A percentile compares a stretch with the other conserved stretches of the same genome.
Conservation (phyloP, 1,284 basidiomycete species). For the Trametes pubescens region DNA sequence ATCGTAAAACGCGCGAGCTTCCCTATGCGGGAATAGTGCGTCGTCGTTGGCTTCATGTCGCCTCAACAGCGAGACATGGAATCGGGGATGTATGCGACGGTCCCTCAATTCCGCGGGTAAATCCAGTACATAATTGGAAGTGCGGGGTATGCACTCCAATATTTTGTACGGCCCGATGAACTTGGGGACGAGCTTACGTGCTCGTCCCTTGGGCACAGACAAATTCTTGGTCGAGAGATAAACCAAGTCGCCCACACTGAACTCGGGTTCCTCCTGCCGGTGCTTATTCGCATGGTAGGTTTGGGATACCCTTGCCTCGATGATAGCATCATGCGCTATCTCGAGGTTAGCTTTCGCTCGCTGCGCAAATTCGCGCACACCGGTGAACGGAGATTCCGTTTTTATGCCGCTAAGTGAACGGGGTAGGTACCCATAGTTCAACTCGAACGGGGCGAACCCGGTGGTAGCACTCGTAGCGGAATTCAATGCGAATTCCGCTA, state of each 20-base stretch:
- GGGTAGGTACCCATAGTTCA: too few species aligned
- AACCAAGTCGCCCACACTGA: conserved; percentile 37
- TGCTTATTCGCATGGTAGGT: conserved; percentile 39
- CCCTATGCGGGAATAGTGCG: conserved; percentile 37
- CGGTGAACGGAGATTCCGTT: too few species aligned
- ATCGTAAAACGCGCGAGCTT: conserved; percentile 37
- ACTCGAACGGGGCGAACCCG: too few species aligned
- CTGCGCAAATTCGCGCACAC: too few species aligned
- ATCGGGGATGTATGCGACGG: conserved; percentile 38
- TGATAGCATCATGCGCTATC: conserved; percentile 36
- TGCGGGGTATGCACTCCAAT: too few species aligned
- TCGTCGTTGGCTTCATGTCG: conserved; percentile 39
- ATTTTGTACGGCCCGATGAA: conserved; percentile 46
- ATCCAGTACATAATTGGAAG: too few species aligned
- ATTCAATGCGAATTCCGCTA: too few species aligned
- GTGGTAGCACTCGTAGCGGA: too few species aligned
- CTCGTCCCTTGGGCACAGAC: conserved; percentile 43
- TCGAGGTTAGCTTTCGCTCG: conserved; percentile 28
- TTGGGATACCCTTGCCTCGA: conserved; percentile 28
- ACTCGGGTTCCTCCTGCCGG: conserved; percentile 13
- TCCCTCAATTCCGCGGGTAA: conserved; percentile 35
- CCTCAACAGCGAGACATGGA: conserved; percentile 40
- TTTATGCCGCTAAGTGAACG: too few species aligned
- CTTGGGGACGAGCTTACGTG: conserved; percentile 43
- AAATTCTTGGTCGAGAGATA: too few species aligned